These are phyloP conservation scores for Pseudogymnoascus sp. DNA, from an alignment of 2,329 filamentous ascomycete species.

Conservation along the genomic window DNA sequence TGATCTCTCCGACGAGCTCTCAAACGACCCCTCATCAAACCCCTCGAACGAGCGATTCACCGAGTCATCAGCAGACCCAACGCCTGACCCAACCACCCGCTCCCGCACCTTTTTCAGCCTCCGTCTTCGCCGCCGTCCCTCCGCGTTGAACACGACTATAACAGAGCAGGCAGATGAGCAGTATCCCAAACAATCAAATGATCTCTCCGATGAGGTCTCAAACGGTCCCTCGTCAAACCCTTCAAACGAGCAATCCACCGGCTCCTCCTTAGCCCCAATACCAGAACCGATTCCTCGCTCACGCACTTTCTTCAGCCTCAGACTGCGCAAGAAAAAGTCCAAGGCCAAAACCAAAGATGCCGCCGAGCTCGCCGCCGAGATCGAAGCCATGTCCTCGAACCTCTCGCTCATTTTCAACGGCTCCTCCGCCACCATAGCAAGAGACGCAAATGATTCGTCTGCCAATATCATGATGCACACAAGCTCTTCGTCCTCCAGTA, in stretches of 20 bases:
- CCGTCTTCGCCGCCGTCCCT: too few species aligned
- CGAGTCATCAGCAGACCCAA: not conserved
- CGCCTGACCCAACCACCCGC: not conserved
- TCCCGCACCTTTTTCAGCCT: not conserved
- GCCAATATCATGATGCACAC: too few species aligned
- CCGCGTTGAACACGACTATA: too few species aligned
- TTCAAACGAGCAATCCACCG: not conserved
- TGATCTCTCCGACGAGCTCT: not conserved
- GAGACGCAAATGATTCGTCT: not conserved
- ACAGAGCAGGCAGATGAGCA: slow-evolving; percentile 9
- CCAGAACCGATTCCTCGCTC: not conserved
- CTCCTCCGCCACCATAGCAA: not conserved
- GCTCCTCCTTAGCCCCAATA: accelerated
- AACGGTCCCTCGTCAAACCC: too few species aligned
- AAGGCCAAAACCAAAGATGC: not conserved
- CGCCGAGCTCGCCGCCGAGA: not conserved
- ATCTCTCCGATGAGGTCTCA: not conserved
- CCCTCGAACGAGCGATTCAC: too few species aligned
- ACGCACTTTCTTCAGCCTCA: not conserved
- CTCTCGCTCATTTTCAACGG: not conserved
- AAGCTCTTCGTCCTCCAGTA: too few species aligned
- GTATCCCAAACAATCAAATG: slow-evolving; percentile 13
- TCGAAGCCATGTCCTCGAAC: not conserved
- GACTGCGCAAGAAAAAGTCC: not conserved
- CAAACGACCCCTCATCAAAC: too few species aligned